Evolutionary conservation across 331 rosid genomes (phyloP), one percentile per base, ranked within the genome.

Genomic region (Telfairia occidentalis): DNA sequence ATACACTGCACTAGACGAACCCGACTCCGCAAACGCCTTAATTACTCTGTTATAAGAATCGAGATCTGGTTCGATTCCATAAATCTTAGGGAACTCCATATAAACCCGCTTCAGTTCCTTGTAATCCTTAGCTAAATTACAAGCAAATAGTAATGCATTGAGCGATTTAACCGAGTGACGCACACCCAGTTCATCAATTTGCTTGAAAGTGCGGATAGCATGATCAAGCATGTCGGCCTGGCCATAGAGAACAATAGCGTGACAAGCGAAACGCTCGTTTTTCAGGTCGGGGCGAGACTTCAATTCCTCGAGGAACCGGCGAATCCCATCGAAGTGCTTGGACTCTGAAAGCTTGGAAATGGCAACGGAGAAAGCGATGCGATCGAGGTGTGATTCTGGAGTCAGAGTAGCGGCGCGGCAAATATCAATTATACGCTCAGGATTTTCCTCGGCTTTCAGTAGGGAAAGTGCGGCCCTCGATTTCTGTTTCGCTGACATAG

Each of bases 321-420:
- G 87, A 78, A 93, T 82, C 13, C 70, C 82, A 65, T 85, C 88
- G 73, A 87, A 83, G 81, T 88, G 85, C 42, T 87, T 82, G 34
- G 81, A 84, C 42, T 79, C 60, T 59, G 87, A 43, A 80, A 93
- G 96, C 80, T 85, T 79, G 63, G 83, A 58, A n/a, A 88, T 60
- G 54, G 96, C 98, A 24, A 73, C 34, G 49, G 96, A 91, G 71
- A 89, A 79, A 8, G 89, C 78, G 53, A 85, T 13, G 45, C 97
- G 91, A 72, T 94, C 95, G 43, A 91, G 84, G 72, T 86, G 88
- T 4, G 73, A 52, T 12, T 83, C 87, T 0, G 95, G 96, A 5
- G 90, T 80, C 71, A 94, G 89, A 10, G 88, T 67, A 6, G 92
- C 96, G 19, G 95, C 85, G 73, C 90, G 86, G 83, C 98, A 94